Percentiles rank a stretch among this genome's conserved stretches.
These are phyloP conservation scores for Aspergillus sp. DNA, from an alignment of 2,329 filamentous ascomycete species.

Conservation along the genomic window DNA sequence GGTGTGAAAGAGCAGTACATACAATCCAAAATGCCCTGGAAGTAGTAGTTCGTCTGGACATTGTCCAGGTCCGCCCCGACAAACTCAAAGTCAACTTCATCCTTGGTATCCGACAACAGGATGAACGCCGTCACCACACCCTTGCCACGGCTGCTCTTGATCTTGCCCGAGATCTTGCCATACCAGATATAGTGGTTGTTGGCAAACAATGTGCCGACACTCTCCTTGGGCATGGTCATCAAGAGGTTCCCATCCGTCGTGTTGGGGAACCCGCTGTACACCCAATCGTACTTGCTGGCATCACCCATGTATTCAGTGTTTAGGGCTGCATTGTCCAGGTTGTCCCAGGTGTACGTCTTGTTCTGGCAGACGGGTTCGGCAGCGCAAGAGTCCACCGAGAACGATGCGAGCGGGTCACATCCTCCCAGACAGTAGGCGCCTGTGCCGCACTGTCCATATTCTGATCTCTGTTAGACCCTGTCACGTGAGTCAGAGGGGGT, in stretches of 20 bases:
- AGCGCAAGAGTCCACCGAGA: slow-evolving; percentile 69
- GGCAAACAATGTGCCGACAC: slow-evolving; percentile 78
- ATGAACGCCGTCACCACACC: slow-evolving; percentile 98
- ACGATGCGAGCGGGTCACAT: slow-evolving; percentile 81
- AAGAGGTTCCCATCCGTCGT: slow-evolving; percentile 56
- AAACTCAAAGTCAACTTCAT: slow-evolving; percentile 97
- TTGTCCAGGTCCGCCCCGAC: slow-evolving; percentile 68
- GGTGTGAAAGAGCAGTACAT: slow-evolving; percentile 34
- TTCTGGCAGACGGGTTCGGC: slow-evolving; percentile 71
- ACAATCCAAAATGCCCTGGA: slow-evolving; percentile 88
- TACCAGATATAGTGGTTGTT: slow-evolving; percentile 93
- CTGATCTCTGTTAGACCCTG: slow-evolving; percentile 38
- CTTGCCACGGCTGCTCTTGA: slow-evolving; percentile 74
- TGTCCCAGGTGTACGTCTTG: slow-evolving; percentile 64
- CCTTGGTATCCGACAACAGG: slow-evolving; percentile 87
- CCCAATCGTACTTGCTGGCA: slow-evolving; percentile 72
- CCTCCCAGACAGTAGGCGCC: slow-evolving; percentile 94
- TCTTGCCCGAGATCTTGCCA: slow-evolving; percentile 74
- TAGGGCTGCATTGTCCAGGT: slow-evolving; percentile 58
- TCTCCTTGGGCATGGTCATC: slow-evolving; percentile 80
- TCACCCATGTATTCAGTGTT: slow-evolving; percentile 85
- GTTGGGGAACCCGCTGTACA: slow-evolving; percentile 69
- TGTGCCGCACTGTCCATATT: slow-evolving; percentile 86
- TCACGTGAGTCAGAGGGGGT: background rate
- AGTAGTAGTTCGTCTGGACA: slow-evolving; percentile 95